Conservation (phyloP, 129 eudicot species). For the Centaurea solstitialis region DNA sequence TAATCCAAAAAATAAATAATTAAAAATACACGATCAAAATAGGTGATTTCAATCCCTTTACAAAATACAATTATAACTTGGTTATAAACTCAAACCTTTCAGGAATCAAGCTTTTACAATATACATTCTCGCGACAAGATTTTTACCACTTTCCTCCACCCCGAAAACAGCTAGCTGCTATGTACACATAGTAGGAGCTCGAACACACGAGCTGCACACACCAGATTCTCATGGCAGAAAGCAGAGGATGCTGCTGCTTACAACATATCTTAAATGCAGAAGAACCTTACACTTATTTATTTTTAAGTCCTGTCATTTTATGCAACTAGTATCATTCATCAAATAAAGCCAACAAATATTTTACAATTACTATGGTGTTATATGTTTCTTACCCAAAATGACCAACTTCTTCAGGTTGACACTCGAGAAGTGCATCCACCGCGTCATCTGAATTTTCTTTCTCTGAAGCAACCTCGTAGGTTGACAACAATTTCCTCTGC, state of each 20-base stretch:
- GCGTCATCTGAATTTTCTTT: conserved; percentile 45
- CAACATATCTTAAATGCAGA: conserved; percentile 30
- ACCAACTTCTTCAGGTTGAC: conserved; percentile 45
- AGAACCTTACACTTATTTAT: background rate
- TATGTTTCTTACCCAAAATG: conserved; percentile 40
- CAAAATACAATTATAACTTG: background rate
- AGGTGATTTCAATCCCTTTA: background rate
- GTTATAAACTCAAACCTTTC: conserved; percentile 36
- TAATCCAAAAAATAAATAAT: background rate
- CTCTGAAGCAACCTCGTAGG: conserved; percentile 64
- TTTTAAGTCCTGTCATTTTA: conserved; percentile 34
- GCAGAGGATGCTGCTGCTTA: conserved; percentile 31
- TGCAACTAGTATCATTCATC: background rate
- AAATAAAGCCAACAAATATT: background rate
- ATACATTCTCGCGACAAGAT: conserved; percentile 22
- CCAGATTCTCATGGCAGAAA: conserved; percentile 29
- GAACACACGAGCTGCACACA: conserved; percentile 23
- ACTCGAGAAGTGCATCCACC: conserved; percentile 35
- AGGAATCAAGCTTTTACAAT: conserved; percentile 29
- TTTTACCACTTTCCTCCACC: conserved; percentile 11
- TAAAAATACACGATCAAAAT: background rate
- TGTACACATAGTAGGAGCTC: conserved; percentile 35
- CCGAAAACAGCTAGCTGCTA: conserved; percentile 15
- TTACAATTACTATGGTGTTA: background rate
- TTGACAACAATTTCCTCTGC: conserved; percentile 79